Percentiles rank a stretch among this genome's conserved stretches.
Conservation (phyloP, 768 basidiomycete genomes). For the Leucocoprinus sp. region DNA sequence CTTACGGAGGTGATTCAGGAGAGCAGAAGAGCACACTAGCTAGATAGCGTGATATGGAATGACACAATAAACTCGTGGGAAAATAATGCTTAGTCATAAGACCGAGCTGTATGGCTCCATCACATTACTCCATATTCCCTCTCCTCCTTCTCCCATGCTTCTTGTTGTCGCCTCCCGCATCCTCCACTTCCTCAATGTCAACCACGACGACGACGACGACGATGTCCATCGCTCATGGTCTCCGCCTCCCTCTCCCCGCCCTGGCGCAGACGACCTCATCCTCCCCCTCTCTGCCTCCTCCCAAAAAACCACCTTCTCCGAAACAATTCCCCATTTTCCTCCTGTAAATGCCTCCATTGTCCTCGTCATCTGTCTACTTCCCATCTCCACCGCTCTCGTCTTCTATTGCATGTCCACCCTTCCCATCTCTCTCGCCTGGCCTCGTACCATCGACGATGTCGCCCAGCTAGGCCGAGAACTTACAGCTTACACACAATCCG, state of each 20-base stretch:
- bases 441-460: slow-evolving; percentile 65
- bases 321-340: no score
- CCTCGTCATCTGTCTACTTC: slow-evolving; percentile 43
- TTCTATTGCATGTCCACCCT: slow-evolving; percentile 71
- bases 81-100: background rate
- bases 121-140: slow-evolving; percentile 10
- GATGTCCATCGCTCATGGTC: slow-evolving; percentile 35
- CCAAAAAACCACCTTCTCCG: slow-evolving; percentile 34
- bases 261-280: slow-evolving; percentile 32
- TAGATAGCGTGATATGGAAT: no score
- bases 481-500: slow-evolving; percentile 71
- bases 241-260: slow-evolving; percentile 36
- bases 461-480: slow-evolving; percentile 69
- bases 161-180: slow-evolving; percentile 40
- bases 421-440: slow-evolving; percentile 71
- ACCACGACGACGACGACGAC: slow-evolving; percentile 31
- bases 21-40: slow-evolving; percentile 68
- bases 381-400: slow-evolving; percentile 62
- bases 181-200: slow-evolving; percentile 44
- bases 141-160: slow-evolving; percentile 33
- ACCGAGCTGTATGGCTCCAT: slow-evolving; percentile 10
- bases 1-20: slow-evolving; percentile 86
- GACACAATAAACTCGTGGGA: no score
- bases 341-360: slow-evolving; percentile 32
- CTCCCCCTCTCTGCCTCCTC: slow-evolving; percentile 27